Conservation (phyloP, 306 rosid species). For the Quercus cerris region DNA sequence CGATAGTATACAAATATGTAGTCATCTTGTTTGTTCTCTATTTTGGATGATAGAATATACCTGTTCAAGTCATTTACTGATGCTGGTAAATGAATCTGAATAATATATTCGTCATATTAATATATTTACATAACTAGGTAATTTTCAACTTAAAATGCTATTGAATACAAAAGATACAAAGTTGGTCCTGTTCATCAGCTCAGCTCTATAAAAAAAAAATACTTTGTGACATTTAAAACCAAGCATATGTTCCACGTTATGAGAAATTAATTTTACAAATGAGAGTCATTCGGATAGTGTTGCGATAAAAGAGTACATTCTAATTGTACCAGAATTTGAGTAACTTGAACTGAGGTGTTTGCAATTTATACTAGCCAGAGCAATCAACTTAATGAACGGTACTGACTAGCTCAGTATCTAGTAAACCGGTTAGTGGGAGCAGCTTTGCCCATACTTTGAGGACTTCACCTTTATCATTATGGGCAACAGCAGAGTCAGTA, state of each 20-base stretch:
- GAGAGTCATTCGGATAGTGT: background rate
- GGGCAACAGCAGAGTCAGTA: too few species aligned
- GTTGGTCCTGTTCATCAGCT: background rate
- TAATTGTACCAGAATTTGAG: background rate
- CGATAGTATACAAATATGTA: slow-evolving; percentile 84
- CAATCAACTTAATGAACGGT: background rate
- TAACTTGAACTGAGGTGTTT: background rate
- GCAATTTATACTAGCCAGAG: background rate
- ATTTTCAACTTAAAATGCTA: background rate
- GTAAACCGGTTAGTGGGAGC: background rate
- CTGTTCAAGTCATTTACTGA: slow-evolving; percentile 35
- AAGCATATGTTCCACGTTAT: background rate
- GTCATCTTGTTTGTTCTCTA: slow-evolving; percentile 73
- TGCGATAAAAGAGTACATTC: background rate
- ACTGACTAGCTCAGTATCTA: background rate
- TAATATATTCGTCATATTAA: background rate
- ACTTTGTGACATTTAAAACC: background rate
- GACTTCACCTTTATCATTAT: too few species aligned
- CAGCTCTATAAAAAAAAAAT: too few species aligned
- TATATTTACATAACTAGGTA: background rate
- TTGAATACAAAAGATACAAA: background rate
- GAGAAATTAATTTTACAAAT: background rate
- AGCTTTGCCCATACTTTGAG: background rate
- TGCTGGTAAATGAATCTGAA: slow-evolving; percentile 7
- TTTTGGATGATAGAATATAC: slow-evolving; percentile 72